Conservation (phyloP, 441 rosid species). For the Adansonia madagascariensis region DNA sequence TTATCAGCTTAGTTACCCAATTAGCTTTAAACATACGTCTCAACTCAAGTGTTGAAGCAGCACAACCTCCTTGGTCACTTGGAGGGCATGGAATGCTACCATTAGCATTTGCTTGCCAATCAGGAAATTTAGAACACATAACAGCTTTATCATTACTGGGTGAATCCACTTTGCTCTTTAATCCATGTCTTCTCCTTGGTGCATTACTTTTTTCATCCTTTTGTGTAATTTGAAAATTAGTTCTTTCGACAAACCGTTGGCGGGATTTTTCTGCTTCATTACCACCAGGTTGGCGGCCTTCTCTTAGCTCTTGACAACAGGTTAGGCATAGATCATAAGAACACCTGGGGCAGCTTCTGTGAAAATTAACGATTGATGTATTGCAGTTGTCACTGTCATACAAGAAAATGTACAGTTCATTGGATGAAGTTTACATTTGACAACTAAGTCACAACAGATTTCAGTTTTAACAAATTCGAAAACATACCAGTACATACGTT, state of each 20-base stretch:
- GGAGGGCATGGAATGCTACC: conserved; percentile 55
- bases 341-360: conserved; percentile 47
- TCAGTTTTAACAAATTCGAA: conserved; percentile 23
- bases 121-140: conserved; percentile 18
- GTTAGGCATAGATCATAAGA: conserved; percentile 48
- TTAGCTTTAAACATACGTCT: conserved; percentile 40
- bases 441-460: conserved; percentile 9
- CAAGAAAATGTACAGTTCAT: neutral
- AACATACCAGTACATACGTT: conserved; percentile 56
- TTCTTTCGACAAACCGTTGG: conserved; percentile 30
- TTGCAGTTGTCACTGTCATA: conserved; percentile 47
- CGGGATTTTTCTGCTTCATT: conserved; percentile 33
- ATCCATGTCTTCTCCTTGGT: conserved; percentile 24
- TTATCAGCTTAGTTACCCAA: conserved; percentile 41
- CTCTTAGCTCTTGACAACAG: conserved; percentile 47
- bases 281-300: conserved; percentile 34
- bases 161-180: conserved; percentile 26
- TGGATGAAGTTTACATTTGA: neutral
- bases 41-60: conserved; percentile 38
- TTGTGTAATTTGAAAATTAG: conserved; percentile 24
- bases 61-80: conserved; percentile 47
- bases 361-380: conserved; percentile 46
- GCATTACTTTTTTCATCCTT: conserved; percentile 27
- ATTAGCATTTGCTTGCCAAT: conserved; percentile 40
- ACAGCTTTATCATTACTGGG: conserved; percentile 4